Conservation (phyloP, 352 stramenopile genomes). For the Globisporangium viniferum region DNA sequence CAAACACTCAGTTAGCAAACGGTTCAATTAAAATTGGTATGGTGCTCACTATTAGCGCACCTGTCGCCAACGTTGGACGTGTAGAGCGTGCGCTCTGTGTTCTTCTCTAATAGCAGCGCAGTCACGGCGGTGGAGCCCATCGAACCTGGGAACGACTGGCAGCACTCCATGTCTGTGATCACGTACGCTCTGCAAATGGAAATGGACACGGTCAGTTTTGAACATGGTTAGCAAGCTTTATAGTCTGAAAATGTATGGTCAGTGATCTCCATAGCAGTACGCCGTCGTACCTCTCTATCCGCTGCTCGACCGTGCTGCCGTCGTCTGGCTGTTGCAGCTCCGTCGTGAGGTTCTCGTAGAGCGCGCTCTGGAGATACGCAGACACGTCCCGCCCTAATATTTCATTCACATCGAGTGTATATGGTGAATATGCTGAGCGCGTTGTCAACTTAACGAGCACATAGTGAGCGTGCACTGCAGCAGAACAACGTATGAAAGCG, state of each 20-base stretch:
- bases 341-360: conserved; percentile 60
- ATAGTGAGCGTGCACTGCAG: background rate
- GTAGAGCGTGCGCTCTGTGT: conserved; percentile 40
- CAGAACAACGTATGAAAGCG: background rate
- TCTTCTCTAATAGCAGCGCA: conserved; percentile 46
- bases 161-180: conserved; percentile 79
- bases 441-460: background rate
- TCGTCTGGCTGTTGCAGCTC: conserved; percentile 42
- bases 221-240: background rate
- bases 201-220: background rate
- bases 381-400: conserved; percentile 59
- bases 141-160: conserved; percentile 38
- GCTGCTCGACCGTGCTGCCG: conserved; percentile 45
- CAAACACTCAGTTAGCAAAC: no score
- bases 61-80: conserved; percentile 76
- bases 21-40: no score
- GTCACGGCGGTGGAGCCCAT: conserved; percentile 63
- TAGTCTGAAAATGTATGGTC: background rate
- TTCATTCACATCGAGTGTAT: background rate
- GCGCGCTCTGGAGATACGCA: conserved; percentile 54
- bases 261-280: background rate
- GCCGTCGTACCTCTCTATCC: conserved; percentile 47
- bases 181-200: conserved; percentile 47
- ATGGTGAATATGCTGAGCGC: background rate
- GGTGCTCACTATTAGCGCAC: conserved; percentile 18